Evolutionary conservation across 1,139 yeast genomes (phyloP), one percentile per base, ranked within the genome.

Genomic region (Diutina mesorugosa): DNA sequence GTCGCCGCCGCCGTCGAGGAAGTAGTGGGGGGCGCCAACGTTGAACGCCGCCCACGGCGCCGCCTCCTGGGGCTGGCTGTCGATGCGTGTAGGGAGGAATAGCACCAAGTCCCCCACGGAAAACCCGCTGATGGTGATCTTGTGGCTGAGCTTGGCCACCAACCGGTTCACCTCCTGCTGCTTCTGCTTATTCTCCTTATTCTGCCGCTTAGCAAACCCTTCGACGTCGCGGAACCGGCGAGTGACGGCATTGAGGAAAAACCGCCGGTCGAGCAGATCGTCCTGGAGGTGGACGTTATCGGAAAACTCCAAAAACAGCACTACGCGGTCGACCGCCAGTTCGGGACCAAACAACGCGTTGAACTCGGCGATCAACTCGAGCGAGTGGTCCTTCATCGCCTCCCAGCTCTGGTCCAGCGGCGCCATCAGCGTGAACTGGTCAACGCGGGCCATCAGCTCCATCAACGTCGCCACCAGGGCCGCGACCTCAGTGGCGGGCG

Each of bases 21-120:
- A 84, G 65, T 78, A 86, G 65, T 87, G 91, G 0, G 93, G 91
- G 0, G 90, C 85, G 0, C 90, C 93, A 55, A 85, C 79, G 63
- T 87, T 87, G 71, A 88, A 88, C 0, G 93, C 93, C 0, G 95
- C 93, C 95, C 96, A 88, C 2, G 91, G 88, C 60, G 83, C 85
- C 9, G 60, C 62, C n/a, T 29, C 55, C 5, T 35, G 14, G 10
- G 29, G 54, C 54, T 53, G 56, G 56, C 46, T 63, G 52, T n/a
- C 63, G 59, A 54, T 73, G 56, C 84, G 74, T 0, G 96, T 89
- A 1, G 96, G 96, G 60, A 91, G 71, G 66, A 91, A 91, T 57
- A 91, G 71, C 0, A 89, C 96, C 62, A 89, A 71, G 66, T 90
- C 97, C 21, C 85, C 89, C 16, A 72, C 70, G 59, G 79, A 79